Evolutionary conservation across 1,139 yeast species (phyloP).

Genomic region (Cylindricascospora bacillispora): DNA sequence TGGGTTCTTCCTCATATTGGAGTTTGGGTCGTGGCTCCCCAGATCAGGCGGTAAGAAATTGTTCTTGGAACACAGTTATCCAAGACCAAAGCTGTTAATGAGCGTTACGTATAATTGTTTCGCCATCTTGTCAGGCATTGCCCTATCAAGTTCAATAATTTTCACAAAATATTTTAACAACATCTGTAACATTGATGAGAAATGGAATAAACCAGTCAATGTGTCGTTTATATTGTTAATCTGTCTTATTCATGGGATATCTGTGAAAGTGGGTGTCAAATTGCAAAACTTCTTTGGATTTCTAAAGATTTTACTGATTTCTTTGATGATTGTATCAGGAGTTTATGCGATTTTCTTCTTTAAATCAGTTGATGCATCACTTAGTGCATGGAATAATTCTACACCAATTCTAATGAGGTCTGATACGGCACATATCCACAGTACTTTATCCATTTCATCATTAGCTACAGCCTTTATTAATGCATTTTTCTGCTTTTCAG

Average conservation of each 20-base stretch:
- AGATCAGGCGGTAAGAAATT: conserved; percentile 66
- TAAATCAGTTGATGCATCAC: conserved; percentile 3
- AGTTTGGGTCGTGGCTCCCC: conserved; percentile 57
- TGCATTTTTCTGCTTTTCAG: conserved; percentile 48
- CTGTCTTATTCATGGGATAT: conserved; percentile 39
- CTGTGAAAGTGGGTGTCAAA: conserved; percentile 40
- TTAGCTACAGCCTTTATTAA: conserved; percentile 45
- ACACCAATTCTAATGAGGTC: conserved; percentile 12
- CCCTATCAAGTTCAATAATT: conserved; percentile 51
- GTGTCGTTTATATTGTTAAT: conserved; percentile 33
- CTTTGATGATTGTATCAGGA: conserved; percentile 38
- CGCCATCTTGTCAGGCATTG: conserved; percentile 50
- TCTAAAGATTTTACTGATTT: conserved; percentile 37
- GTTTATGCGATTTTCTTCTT: conserved; percentile 36
- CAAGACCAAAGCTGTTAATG: conserved; percentile 44
- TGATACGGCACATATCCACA: conserved; percentile 11
- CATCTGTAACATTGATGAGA: conserved; percentile 33
- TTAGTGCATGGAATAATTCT: conserved; percentile 5
- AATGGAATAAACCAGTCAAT: conserved; percentile 32
- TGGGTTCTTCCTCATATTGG: conserved; percentile 53
- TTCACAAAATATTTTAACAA: conserved; percentile 57
- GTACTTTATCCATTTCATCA: conserved; percentile 31
- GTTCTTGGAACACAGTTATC: conserved; percentile 52
- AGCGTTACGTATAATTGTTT: conserved; percentile 47
- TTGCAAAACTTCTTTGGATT: conserved; percentile 48